phyloP scores from a whole-genome alignment of 768 basidiomycete species.

The Terana coerulea region DNA sequence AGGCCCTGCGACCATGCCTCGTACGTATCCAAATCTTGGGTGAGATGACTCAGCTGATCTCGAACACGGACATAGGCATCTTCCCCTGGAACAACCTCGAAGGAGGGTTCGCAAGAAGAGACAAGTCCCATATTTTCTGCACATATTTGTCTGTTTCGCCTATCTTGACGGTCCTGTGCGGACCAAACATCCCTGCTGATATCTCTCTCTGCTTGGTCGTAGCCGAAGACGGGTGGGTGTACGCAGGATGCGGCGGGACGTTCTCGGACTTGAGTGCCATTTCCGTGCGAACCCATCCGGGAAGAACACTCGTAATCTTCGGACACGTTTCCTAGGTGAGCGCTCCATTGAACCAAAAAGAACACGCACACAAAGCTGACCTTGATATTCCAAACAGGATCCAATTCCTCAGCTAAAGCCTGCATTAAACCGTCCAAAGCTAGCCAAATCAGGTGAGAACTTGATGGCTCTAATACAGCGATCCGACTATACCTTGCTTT shows the following conservation, averaged over 20 bases:
- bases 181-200: not conserved
- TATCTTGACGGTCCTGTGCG: not conserved
- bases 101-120: constrained; percentile 3
- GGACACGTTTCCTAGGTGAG: not conserved
- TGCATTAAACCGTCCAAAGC: constrained; percentile 38
- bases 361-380: constrained; percentile 21
- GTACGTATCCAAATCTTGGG: not conserved
- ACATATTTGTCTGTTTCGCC: constrained; percentile 5
- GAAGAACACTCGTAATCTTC: not conserved
- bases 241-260: not conserved
- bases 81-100: constrained; percentile 5
- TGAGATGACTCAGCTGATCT: not conserved
- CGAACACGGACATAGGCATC: not conserved
- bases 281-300: constrained; percentile 1
- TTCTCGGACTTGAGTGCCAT: not conserved
- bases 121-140: constrained; percentile 2
- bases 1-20: not conserved
- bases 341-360: not conserved
- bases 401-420: constrained; percentile 35
- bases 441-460: too few relatives aligned
- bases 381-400: constrained; percentile 46
- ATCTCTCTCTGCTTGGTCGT: not conserved
- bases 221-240: not conserved
- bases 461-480: constrained; percentile 3
- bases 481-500: constrained; percentile 16